Base-by-base conservation (phyloP, 768 basidiomycete genomes). In the Pulveroboletus sp. region DNA sequence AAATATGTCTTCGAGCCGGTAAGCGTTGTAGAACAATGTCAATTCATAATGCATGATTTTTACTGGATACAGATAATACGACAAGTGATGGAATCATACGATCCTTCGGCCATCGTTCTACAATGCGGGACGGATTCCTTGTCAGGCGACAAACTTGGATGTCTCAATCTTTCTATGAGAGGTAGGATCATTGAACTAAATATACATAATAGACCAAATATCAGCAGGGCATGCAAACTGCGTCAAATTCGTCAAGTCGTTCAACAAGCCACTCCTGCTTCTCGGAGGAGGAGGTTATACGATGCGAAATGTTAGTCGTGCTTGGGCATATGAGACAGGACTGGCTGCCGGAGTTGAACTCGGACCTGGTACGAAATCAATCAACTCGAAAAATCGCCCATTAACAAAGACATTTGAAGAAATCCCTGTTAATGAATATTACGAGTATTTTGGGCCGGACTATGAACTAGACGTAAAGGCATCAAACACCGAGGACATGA, bases 201-300 rank as follows among this genome's bases (percentile, higher is more conserved):
- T 31, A 27, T 29, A 6, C 35, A 11, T 13, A 51, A 13, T 32
- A n/a, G 31, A 32, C 47, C 45, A 13, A 57, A 43, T 10, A 23
- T 45, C 29, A 41, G 32, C 8, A 86, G 94, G 96, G 7, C 96
- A 99, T 63, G 96, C 96, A 2, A 92, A 94, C 63, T 99, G 96
- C 57, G 95, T 98, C 34, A 86, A 86, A 61, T 98, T 95, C 65
- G 90, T 99, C 45, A 96, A 98, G 67, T 92, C 90, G 1, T 96
- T 98, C 71, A 87, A 90, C 63, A 86, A 91, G 42, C 96, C 96
- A 2, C 68, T 98, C n/a, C 73, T 99, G 11, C 76, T 99, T 17
- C 82, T 99, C 22, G 96, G 96, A 13, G 96, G 96, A 23, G 96
- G 96, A 10, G 96, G 96, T 0, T 99, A 99, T 69, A 99, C 96